Conservation (phyloP, 257 asterid species). For the Solanum microdontum region DNA sequence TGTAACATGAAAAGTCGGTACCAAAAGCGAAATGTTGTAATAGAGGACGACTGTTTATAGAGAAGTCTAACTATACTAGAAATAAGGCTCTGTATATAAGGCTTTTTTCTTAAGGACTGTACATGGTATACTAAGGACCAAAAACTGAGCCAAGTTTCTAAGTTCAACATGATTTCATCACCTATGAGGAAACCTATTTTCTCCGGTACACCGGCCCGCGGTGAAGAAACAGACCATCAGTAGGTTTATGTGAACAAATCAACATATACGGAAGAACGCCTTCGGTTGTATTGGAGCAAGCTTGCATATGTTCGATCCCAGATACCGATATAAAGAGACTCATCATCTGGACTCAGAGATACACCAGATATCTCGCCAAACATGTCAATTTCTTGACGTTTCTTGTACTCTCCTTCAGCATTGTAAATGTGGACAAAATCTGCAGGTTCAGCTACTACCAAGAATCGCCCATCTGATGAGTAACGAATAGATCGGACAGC, state of each 20-base stretch:
- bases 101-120: not conserved
- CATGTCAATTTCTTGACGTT: conserved; percentile 60
- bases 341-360: conserved; percentile 61
- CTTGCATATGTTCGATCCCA: conserved; percentile 85
- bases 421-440: conserved; percentile 65
- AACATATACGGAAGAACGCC: conserved; percentile 37
- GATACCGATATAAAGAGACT: conserved; percentile 48
- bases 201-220: not conserved
- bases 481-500: conserved; percentile 55
- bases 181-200: not conserved
- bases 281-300: conserved; percentile 52
- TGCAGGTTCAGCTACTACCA: conserved; percentile 62
- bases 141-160: not conserved
- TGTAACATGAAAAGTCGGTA: not conserved
- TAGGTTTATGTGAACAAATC: conserved; percentile 33
- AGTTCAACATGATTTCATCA: not conserved
- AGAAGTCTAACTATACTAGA: not conserved
- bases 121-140: not conserved
- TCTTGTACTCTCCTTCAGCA: conserved; percentile 28
- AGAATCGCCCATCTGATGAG: conserved; percentile 55
- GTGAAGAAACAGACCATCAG: not conserved
- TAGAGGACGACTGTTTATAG: not conserved
- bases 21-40: not conserved
- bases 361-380: conserved; percentile 77
- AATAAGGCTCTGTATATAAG: not conserved